Percentiles rank a stretch among this genome's conserved stretches.
Evolutionary conservation across 1,284 basidiomycete species (phyloP).

Genomic region (Porodaedalea pini): DNA sequence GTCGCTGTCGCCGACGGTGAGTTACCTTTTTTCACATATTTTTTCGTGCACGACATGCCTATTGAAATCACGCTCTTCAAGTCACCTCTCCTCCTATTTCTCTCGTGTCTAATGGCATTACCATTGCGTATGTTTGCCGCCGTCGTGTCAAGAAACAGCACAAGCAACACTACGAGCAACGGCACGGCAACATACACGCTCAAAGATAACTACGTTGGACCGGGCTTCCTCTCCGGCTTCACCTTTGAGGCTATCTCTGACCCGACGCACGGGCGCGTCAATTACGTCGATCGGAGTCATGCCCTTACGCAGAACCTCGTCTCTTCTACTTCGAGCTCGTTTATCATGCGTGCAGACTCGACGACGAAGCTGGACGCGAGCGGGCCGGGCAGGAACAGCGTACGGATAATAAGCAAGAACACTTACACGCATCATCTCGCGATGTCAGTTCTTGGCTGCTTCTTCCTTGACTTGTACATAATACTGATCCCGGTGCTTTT

Average conservation of each 20-base stretch:
- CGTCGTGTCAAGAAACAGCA: too few species aligned
- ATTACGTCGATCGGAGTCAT: slow-evolving; percentile 47
- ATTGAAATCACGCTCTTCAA: too few species aligned
- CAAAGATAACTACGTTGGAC: slow-evolving; percentile 38
- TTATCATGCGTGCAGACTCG: slow-evolving; percentile 40
- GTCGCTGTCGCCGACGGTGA: too few species aligned
- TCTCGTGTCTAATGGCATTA: too few species aligned
- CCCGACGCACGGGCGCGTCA: slow-evolving; percentile 49
- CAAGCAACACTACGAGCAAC: too few species aligned
- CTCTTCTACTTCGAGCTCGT: slow-evolving; percentile 40
- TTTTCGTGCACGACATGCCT: too few species aligned
- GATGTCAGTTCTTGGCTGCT: slow-evolving; percentile 23
- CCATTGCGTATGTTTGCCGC: too few species aligned
- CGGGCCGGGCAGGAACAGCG: slow-evolving; percentile 35
- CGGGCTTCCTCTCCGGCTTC: slow-evolving; percentile 40
- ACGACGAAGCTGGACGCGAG: slow-evolving; percentile 28
- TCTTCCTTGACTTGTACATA: neutral
- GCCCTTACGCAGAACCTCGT: slow-evolving; percentile 45
- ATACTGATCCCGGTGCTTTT: neutral
- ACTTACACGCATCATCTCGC: slow-evolving; percentile 33
- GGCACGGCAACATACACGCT: too few species aligned
- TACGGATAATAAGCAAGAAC: slow-evolving; percentile 31
- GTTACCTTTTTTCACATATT: too few species aligned
- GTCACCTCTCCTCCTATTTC: too few species aligned
- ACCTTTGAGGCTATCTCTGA: slow-evolving; percentile 42